Conservation (phyloP, 2,329 filamentous ascomycete genomes). For the Ceratocystis smalleyi region DNA sequence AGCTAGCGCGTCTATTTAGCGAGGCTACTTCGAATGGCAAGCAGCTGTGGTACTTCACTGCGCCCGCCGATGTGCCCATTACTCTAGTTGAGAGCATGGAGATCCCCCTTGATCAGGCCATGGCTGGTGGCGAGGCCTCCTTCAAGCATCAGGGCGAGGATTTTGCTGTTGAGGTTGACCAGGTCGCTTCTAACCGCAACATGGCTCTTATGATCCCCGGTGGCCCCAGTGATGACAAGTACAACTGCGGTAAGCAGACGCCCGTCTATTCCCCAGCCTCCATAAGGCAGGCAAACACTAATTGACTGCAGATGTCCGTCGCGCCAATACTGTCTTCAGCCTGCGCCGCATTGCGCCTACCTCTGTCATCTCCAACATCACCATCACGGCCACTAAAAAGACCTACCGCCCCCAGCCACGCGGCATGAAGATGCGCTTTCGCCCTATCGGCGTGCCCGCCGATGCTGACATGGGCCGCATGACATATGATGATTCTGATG, state of each 20-base stretch:
- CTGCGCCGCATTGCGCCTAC: slow-evolving; percentile 12
- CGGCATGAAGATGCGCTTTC: slow-evolving; percentile 51
- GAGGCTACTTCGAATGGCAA: slow-evolving; percentile 48
- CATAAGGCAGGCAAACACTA: background rate
- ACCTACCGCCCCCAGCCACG: slow-evolving; percentile 48
- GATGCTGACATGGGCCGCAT: slow-evolving; percentile 29
- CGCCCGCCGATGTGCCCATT: slow-evolving; percentile 53
- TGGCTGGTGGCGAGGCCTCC: slow-evolving; percentile 33
- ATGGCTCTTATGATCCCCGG: slow-evolving; percentile 15
- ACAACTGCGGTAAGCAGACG: slow-evolving; percentile 14
- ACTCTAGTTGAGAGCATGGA: slow-evolving; percentile 49
- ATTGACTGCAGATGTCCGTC: slow-evolving; percentile 7
- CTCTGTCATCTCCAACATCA: slow-evolving; percentile 2
- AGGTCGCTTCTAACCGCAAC: slow-evolving; percentile 31
- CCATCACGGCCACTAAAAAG: slow-evolving; percentile 20
- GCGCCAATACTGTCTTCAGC: slow-evolving; percentile 12
- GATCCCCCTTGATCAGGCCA: slow-evolving; percentile 39
- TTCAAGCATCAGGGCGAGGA: slow-evolving; percentile 48
- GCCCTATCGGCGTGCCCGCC: slow-evolving; percentile 42
- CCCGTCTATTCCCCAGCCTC: background rate
- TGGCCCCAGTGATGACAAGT: slow-evolving; percentile 14
- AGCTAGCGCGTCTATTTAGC: slow-evolving; percentile 40
- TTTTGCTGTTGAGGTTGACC: slow-evolving; percentile 44
- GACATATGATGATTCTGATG: slow-evolving; percentile 14
- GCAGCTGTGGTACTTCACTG: slow-evolving; percentile 68